A percentile compares a stretch with the other conserved stretches of the same genome.
phyloP scores from a whole-genome alignment of 2,329 filamentous ascomycete genomes.

The Colletotrichum euphorbiae region DNA sequence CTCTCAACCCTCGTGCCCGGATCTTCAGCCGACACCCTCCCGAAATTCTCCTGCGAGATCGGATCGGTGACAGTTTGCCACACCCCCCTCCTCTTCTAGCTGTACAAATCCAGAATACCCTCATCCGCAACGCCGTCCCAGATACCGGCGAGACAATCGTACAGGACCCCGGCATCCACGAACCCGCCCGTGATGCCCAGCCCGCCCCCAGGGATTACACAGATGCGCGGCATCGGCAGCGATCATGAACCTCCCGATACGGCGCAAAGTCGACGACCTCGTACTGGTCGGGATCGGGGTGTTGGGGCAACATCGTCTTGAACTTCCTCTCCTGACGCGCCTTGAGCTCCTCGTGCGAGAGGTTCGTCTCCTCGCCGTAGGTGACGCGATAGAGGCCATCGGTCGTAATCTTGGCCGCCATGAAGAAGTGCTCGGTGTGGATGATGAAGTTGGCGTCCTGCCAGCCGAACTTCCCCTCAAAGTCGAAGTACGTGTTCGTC shows the following conservation, averaged over 20 bases:
- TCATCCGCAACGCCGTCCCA: constrained; percentile 58
- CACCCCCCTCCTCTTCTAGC: constrained; percentile 59
- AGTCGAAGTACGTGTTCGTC: constrained; percentile 73
- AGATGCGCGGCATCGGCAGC: constrained; percentile 72
- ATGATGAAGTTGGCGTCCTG: constrained; percentile 71
- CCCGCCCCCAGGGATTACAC: constrained; percentile 68
- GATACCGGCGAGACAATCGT: constrained; percentile 66
- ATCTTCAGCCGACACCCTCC: constrained; percentile 55
- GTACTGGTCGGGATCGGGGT: constrained; percentile 69
- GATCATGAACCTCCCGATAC: constrained; percentile 67
- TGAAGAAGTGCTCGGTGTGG: constrained; percentile 69
- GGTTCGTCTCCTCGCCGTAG: constrained; percentile 67
- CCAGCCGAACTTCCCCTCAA: constrained; percentile 63
- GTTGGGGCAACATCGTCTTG: constrained; percentile 67
- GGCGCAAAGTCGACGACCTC: constrained; percentile 67
- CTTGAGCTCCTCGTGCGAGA: constrained; percentile 64
- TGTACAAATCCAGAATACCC: constrained; percentile 58
- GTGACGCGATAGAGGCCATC: constrained; percentile 73
- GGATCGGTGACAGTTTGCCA: constrained; percentile 58
- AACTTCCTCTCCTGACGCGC: constrained; percentile 67
- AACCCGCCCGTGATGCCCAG: constrained; percentile 73
- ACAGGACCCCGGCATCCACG: constrained; percentile 71
- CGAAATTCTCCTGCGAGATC: constrained; percentile 57
- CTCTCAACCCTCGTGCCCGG: constrained; percentile 48
- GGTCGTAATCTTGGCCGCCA: constrained; percentile 69